Base-by-base conservation (phyloP, 2,329 filamentous ascomycete genomes). In the Aspergillus ibericus region DNA sequence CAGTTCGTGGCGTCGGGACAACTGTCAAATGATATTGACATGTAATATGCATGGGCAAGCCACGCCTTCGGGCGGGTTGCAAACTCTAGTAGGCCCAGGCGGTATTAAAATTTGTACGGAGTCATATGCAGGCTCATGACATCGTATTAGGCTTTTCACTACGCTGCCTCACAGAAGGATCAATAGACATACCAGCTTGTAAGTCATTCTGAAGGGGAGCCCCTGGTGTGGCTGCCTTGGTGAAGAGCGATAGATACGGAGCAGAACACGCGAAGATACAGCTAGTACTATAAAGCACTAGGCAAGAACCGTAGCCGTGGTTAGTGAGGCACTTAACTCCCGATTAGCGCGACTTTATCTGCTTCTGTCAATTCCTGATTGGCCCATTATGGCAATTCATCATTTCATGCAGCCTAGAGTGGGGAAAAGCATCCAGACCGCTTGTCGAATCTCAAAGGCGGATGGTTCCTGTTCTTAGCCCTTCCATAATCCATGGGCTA, bases 291-390 rank as follows among this genome's bases (percentile, higher is more conserved):
- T 38, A 38, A 10, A 10, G 29, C 9, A 32, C 29, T 32, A 48
- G 22, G 16, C 5, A 25, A 16, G 5, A 8, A 38, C 34, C 18
- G 49, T 36, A n/a, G 36, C 34, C 34, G 15, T 51, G 34, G 32
- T 35, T 36, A 9, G 32, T 16, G 32, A 29, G 10, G 20, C 7
- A 7, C 22, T 32, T 56, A 49, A 44, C 34, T 36, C 36, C 56
- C 48, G 59, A 53, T 59, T 53, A 62, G 47, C 55, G 55, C 50
- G 22, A 60, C 58, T 64, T 57, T 48, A 60, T 46, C 49, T 46
- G 29, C n/a, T 27, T 15, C 47, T 42, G 25, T 15, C 15, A 54
- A 22, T 13, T 10, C 16, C 32, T 49, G 15, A 40, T 54, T 58
- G 56, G 56, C n/a, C 54, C 34, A 27, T 53, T 32, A 12, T 16